Percentiles rank a stretch among this genome's conserved stretches.
phyloP scores from a whole-genome alignment of 495 filamentous ascomycete genomes.

The Cairneyella variabilis region DNA sequence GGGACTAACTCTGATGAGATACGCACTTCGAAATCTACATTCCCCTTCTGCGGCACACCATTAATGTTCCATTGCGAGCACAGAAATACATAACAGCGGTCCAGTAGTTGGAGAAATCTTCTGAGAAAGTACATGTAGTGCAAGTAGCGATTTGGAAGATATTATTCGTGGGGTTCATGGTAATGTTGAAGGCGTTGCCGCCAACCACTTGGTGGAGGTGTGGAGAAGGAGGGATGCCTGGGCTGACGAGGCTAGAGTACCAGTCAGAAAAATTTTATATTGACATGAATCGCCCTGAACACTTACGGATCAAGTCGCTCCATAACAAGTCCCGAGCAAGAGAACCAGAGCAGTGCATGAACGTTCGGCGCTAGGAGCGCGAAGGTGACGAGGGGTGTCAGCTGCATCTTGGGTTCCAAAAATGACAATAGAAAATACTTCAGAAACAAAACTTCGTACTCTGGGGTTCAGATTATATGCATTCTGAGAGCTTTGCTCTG shows the following conservation, averaged over 20 bases:
- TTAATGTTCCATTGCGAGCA: slow-evolving; percentile 37
- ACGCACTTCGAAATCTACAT: slow-evolving; percentile 30
- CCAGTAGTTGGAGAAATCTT: slow-evolving; percentile 42
- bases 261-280: background rate
- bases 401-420: slow-evolving; percentile 1
- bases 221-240: slow-evolving; percentile 27
- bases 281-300: background rate
- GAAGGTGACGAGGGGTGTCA: background rate
- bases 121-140: slow-evolving; percentile 31
- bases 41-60: slow-evolving; percentile 36
- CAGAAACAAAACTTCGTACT: too few relatives aligned
- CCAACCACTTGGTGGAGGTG: slow-evolving; percentile 41
- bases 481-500: too few relatives aligned
- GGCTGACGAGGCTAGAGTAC: slow-evolving; percentile 18
- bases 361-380: background rate
- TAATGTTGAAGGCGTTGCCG: slow-evolving; percentile 33
- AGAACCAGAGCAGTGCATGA: background rate
- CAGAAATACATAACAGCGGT: slow-evolving; percentile 38
- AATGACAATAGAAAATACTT: too few relatives aligned
- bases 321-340: background rate
- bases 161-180: slow-evolving; percentile 30
- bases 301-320: background rate
- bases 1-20: slow-evolving; percentile 35
- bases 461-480: too few relatives aligned
- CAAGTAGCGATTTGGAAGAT: slow-evolving; percentile 26